Evolutionary conservation across 768 basidiomycete species (phyloP).

Genomic region (Amanita molliuscula): DNA sequence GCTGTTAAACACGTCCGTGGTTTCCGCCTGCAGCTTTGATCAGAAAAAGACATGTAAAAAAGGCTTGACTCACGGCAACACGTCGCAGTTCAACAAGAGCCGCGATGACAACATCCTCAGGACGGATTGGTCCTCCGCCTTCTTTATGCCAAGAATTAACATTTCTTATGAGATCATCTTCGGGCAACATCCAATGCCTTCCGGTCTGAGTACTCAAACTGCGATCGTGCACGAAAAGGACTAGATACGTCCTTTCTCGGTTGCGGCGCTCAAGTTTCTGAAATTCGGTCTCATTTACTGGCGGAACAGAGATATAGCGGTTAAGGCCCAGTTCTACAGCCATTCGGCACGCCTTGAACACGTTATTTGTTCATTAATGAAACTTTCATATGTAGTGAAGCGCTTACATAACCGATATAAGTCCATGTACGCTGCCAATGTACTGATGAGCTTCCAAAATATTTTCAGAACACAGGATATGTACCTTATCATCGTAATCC

Average conservation of each 20-base stretch:
- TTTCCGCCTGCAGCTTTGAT: constrained; percentile 46
- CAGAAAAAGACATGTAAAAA: neutral
- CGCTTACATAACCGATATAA: constrained; percentile 73
- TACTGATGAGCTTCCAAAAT: constrained; percentile 10
- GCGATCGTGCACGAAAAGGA: constrained; percentile 79
- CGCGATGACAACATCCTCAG: constrained; percentile 74
- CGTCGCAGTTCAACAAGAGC: constrained; percentile 71
- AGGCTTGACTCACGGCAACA: constrained; percentile 52
- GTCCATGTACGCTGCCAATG: constrained; percentile 65
- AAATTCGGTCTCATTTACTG: constrained; percentile 49
- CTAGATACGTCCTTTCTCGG: constrained; percentile 78
- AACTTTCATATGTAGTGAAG: constrained; percentile 1
- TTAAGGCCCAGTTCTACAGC: constrained; percentile 78
- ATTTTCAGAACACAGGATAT: constrained; percentile 13
- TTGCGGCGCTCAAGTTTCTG: constrained; percentile 72
- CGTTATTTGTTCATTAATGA: constrained; percentile 6
- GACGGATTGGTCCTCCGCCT: constrained; percentile 41
- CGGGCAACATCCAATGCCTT: constrained; percentile 81
- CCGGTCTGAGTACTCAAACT: constrained; percentile 83
- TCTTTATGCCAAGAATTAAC: constrained; percentile 63
- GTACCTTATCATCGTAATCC: constrained; percentile 75
- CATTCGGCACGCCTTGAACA: constrained; percentile 69
- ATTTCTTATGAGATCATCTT: constrained; percentile 70
- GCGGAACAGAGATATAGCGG: constrained; percentile 47
- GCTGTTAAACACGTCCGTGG: constrained; percentile 62